Percentiles rank a stretch among this genome's conserved stretches.
Evolutionary conservation across 345 rosid genomes (phyloP).

Genomic region (Pistacia integerrima): DNA sequence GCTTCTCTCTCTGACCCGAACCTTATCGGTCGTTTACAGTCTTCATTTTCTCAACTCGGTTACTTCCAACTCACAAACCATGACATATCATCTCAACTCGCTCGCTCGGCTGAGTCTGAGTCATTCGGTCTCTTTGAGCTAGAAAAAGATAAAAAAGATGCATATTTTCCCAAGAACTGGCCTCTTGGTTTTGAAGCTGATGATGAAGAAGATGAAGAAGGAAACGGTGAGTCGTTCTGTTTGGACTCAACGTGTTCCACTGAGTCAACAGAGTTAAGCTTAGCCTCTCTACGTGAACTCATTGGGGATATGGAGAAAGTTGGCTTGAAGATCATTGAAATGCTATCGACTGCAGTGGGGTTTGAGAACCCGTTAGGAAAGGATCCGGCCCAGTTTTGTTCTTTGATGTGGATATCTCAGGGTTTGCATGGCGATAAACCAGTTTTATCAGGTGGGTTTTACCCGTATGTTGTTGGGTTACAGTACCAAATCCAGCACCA

Average conservation of each 20-base stretch:
- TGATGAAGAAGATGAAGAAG: conserved; percentile 40
- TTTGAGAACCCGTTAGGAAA: conserved; percentile 52
- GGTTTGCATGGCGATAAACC: conserved; percentile 30
- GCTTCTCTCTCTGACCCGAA: conserved; percentile 39
- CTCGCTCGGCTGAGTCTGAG: conserved; percentile 61
- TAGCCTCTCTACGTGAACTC: conserved; percentile 49
- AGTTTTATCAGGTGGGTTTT: conserved; percentile 53
- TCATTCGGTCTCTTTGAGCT: conserved; percentile 56
- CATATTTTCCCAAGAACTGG: conserved; percentile 65
- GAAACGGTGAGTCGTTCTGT: conserved; percentile 52
- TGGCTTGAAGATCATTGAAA: conserved; percentile 52
- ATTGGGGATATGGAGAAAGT: conserved; percentile 51
- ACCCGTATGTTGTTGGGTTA: conserved; percentile 72
- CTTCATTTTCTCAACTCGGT: conserved; percentile 47
- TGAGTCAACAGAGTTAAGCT: conserved; percentile 38
- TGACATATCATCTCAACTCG: conserved; percentile 47
- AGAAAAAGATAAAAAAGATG: conserved; percentile 35
- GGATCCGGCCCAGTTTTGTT: conserved; percentile 50
- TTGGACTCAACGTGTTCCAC: conserved; percentile 41
- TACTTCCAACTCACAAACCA: conserved; percentile 57
- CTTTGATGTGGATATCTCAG: conserved; percentile 58
- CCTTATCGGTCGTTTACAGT: conserved; percentile 33
- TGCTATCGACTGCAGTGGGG: conserved; percentile 44
- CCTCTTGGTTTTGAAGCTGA: conserved; percentile 65
- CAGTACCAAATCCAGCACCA: conserved; percentile 58